Evolutionary conservation across 1,284 basidiomycete species (phyloP), one percentile per base, ranked within the genome.

Genomic region (Sporisorium exsertum): DNA sequence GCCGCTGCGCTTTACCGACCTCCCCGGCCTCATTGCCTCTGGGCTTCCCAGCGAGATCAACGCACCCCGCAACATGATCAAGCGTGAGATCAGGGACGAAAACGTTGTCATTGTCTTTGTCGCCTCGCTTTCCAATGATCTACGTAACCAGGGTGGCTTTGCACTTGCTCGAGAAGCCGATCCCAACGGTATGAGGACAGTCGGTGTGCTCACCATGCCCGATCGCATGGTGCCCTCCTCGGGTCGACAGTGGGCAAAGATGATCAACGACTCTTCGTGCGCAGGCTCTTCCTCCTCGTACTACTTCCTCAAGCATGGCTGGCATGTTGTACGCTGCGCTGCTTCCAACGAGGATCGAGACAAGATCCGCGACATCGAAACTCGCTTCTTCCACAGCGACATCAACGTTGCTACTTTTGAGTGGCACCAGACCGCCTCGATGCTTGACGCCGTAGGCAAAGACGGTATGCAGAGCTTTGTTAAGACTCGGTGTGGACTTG

Each of bases 151-250:
- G 20, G 51, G 26, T 37, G 58, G 62, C 3, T 65, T 71, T n/a
- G 24, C 37, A 3, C 32, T 64, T 5, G 56, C 53, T 50, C 58
- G 56, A 6, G n/a, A 10, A 9, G 32, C 43, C 8, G 62, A 71
- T 16, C 33, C 54, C 0, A n/a, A 6, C 0, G 68, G 68, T 10
- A 18, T 27, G 5, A 50, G 68, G 15, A 71, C 68, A 7, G 37
- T 71, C n/a, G 68, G 63, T 32, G 63, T 65, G 8, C 32, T 71
- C 24, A 71, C 68, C 54, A 71, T 61, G 58, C 68, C 68, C 4
- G 68, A 71, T 42, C 68, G 62, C 13, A 49, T 46, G 20, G 45
- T 71, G 45, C 58, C 53, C 12, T n/a, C 40, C 1, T 49, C 52
- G 6, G 61, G 52, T 6, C 62, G 55, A 0, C 58, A 65, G 24